Evolutionary conservation across 2,329 filamentous ascomycete species (phyloP).

Genomic region (Penicillium sp.): DNA sequence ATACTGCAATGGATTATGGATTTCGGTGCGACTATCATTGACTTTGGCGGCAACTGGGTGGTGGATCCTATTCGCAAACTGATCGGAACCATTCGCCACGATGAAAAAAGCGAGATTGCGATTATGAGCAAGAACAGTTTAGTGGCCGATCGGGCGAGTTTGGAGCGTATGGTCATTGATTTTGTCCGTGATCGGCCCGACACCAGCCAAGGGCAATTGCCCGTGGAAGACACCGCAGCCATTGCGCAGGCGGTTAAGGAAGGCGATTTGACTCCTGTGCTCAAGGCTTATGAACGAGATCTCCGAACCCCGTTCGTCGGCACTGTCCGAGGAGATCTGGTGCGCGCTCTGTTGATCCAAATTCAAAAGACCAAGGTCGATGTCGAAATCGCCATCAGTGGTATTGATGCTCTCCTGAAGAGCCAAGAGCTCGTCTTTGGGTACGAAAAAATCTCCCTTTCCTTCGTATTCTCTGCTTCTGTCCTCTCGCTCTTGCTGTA

Average conservation of each 20-base stretch:
- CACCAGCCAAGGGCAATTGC: conserved; percentile 54
- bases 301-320: conserved; percentile 79
- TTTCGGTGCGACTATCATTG: conserved; percentile 74
- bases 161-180: conserved; percentile 97
- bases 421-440: conserved; percentile 96
- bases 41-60: conserved; percentile 98
- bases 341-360: conserved; percentile 90
- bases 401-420: conserved; percentile 90
- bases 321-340: conserved; percentile 80
- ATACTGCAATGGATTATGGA: conserved; percentile 79
- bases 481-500: background rate
- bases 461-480: background rate
- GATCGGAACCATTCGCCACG: conserved; percentile 88
- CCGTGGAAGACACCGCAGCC: conserved; percentile 66
- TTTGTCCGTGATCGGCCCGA: conserved; percentile 84
- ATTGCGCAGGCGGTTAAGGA: conserved; percentile 81
- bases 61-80: conserved; percentile 81
- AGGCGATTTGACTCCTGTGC: conserved; percentile 88
- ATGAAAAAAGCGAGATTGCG: conserved; percentile 88
- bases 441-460: conserved; percentile 29
- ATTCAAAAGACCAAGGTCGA: conserved; percentile 99
- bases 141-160: conserved; percentile 82
- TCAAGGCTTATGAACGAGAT: conserved; percentile 89
- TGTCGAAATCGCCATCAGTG: conserved; percentile 91
- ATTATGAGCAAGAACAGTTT: conserved; percentile 95